phyloP scores from a whole-genome alignment of 2,329 filamentous ascomycete genomes.

The Diaporthe longicolla region DNA sequence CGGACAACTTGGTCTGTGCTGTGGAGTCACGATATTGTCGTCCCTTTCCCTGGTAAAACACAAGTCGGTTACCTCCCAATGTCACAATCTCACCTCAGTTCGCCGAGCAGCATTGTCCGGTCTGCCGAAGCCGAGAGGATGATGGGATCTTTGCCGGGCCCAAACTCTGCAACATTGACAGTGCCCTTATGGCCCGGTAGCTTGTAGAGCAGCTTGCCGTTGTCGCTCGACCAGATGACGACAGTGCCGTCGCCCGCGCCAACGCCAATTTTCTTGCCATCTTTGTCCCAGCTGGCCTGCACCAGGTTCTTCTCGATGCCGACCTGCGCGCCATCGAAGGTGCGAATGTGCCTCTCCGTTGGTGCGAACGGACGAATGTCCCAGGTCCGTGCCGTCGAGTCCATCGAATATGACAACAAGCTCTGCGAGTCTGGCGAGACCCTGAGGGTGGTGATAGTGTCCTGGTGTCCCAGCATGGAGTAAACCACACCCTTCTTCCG shows the following conservation, averaged over 20 bases:
- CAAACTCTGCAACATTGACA: constrained; percentile 95
- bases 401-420: constrained; percentile 91
- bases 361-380: constrained; percentile 96
- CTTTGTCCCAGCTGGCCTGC: constrained; percentile 88
- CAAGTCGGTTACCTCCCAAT: constrained; percentile 1
- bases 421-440: constrained; percentile 95
- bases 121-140: constrained; percentile 93
- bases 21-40: not conserved
- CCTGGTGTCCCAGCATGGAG: constrained; percentile 88
- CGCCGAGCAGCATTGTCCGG: constrained; percentile 85
- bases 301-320: constrained; percentile 94
- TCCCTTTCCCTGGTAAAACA: not conserved
- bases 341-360: constrained; percentile 84
- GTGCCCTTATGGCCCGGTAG: constrained; percentile 95
- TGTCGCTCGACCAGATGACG: constrained; percentile 89
- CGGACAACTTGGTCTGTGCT: constrained; percentile 8
- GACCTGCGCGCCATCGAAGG: constrained; percentile 90
- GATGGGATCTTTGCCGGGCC: constrained; percentile 86
- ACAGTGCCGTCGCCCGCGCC: constrained; percentile 93
- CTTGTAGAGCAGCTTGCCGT: constrained; percentile 94
- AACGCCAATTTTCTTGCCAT: constrained; percentile 88
- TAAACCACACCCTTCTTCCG: constrained; percentile 92
- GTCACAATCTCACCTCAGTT: constrained; percentile 73
- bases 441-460: constrained; percentile 90
- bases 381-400: constrained; percentile 95